Conservation (phyloP, 2,329 filamentous ascomycete genomes). For the Neonectria punicea region DNA sequence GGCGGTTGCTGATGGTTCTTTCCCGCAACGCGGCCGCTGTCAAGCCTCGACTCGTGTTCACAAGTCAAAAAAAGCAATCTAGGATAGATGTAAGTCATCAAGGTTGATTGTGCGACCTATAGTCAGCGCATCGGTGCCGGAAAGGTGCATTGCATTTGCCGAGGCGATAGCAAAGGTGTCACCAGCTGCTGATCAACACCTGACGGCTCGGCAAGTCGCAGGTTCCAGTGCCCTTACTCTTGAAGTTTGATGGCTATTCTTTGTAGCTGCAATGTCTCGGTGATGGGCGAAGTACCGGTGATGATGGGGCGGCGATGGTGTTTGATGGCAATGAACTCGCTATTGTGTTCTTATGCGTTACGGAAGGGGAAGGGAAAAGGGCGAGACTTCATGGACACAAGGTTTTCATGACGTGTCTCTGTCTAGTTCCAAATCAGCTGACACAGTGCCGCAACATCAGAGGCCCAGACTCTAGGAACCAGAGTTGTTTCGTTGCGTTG, state of each 20-base stretch:
- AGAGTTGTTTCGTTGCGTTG: constrained; percentile 2
- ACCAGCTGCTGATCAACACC: neutral
- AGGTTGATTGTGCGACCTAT: constrained; percentile 1
- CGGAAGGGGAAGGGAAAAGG: neutral
- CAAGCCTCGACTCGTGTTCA: neutral
- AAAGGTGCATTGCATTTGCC: constrained; percentile 3
- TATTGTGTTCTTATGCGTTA: neutral
- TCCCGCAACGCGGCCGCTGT: neutral
- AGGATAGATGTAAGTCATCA: neutral
- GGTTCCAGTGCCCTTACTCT: neutral
- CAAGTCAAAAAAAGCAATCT: neutral
- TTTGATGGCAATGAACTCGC: neutral
- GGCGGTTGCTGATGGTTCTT: neutral
- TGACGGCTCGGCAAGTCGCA: neutral
- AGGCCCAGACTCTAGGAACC: neutral
- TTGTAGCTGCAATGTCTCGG: neutral
- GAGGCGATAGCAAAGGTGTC: neutral
- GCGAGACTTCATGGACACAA: neutral
- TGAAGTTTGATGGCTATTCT: too few relatives aligned
- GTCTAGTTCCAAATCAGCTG: neutral
- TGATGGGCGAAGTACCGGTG: neutral
- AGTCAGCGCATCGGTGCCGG: neutral
- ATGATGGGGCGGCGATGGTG: neutral
- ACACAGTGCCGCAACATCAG: neutral
- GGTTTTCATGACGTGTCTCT: neutral